Percentiles rank a stretch among this genome's conserved stretches.
phyloP scores from a whole-genome alignment of 2,329 filamentous ascomycete genomes.

The Alternaria novae-zelandiae region DNA sequence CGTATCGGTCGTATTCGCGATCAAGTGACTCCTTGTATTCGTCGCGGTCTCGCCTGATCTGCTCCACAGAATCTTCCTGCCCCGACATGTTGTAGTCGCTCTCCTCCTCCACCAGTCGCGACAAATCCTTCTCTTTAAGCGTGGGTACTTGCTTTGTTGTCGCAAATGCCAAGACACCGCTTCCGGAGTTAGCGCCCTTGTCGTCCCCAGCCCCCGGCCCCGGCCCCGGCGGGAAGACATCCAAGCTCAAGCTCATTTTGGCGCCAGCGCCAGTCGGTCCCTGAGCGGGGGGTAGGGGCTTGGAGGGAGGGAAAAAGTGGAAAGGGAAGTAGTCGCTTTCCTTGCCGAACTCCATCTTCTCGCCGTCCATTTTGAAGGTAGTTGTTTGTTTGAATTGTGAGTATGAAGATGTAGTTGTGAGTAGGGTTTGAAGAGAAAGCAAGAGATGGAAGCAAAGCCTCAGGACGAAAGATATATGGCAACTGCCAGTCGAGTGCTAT shows the following conservation, averaged over 20 bases:
- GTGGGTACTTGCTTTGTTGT: conserved; percentile 15
- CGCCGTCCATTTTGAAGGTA: background rate
- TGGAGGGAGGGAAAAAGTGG: background rate
- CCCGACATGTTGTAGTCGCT: conserved; percentile 3
- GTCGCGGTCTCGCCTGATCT: background rate
- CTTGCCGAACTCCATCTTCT: background rate
- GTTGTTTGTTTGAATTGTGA: background rate
- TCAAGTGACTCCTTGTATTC: background rate
- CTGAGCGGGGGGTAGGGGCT: background rate
- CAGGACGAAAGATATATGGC: background rate
- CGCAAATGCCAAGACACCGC: conserved; percentile 8
- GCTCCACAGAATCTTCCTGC: background rate
- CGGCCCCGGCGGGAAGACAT: conserved; percentile 6
- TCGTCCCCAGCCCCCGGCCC: conserved; percentile 2
- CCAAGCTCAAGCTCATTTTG: conserved; percentile 3
- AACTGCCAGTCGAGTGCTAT: background rate
- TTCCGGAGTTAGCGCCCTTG: conserved; percentile 5
- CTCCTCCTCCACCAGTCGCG: conserved; percentile 6
- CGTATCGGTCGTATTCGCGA: background rate
- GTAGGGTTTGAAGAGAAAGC: background rate
- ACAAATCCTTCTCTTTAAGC: conserved; percentile 3
- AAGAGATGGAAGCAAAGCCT: background rate
- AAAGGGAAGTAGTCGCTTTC: background rate
- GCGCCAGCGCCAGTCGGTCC: conserved; percentile 7
- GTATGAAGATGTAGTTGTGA: background rate